Base-by-base conservation (phyloP, 495 filamentous ascomycete species). In the Aspergillus bridgeri region DNA sequence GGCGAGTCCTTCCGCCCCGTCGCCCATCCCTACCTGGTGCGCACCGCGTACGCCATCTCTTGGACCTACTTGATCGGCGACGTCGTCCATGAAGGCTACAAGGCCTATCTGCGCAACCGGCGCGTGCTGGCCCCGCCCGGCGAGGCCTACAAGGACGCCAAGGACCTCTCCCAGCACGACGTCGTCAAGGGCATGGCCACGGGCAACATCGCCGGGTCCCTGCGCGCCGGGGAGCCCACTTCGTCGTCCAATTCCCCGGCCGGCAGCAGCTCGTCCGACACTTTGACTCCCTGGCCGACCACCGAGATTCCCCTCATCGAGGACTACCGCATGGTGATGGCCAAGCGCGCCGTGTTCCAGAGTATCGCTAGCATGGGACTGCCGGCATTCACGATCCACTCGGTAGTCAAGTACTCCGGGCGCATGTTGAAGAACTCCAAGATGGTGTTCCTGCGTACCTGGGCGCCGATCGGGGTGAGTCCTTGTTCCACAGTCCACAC, bases 1-100 rank as follows among this genome's bases (percentile, higher is more conserved):
- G 94, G 94, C 69, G 94, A 98, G 71, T 95, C 90, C 8, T 98
- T 98, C 75, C 87, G 94, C 6, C 94, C 94, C 4, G 81, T 98
- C 54, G 92, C 92, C 5, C 91, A 97, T 69, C 92, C 90, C 0
- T 85, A 74, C 63, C 76, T 93, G 5, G 89, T 98, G 4, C 81
- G 85, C 44, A 75, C 84, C 52, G 94, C 94, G 7, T 98, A 98
- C 71, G 93, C 83, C 54, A 78, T 98, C 55, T 95, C 90, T 20
- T 98, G 94, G 94, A 79, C 86, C 19, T 98, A 98, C 68, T 79
- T 98, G 46, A 71, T 90, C 51, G 93, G 94, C 59, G 94, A 98
- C 65, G 92, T 97, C 53, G 79, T 82, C 53, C 85, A 98, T 66
- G 94, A 98, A 71, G 94, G 94, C 6, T 98, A 98, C 78, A 97